phyloP scores from a whole-genome alignment of 1,284 basidiomycete species.

The Coniferiporia weirii region DNA sequence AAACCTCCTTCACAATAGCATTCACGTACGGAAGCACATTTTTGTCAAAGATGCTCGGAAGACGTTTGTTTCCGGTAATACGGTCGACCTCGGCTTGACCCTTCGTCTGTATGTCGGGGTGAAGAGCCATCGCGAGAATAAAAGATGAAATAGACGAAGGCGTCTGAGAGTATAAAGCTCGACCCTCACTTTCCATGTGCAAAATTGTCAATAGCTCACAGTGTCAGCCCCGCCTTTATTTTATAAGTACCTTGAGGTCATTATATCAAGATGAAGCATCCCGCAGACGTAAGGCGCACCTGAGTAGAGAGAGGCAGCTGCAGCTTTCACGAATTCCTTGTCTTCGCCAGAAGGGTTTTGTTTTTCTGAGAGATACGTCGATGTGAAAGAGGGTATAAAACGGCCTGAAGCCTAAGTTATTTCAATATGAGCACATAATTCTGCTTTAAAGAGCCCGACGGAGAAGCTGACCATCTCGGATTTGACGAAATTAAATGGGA shows the following conservation, averaged over 20 bases:
- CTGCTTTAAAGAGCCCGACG: neutral
- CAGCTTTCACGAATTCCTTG: constrained; percentile 35
- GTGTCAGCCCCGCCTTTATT: constrained; percentile 29
- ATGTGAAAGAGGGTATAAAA: constrained; percentile 27
- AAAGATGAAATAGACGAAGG: constrained; percentile 22
- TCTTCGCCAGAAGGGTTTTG: constrained; percentile 21
- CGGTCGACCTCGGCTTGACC: constrained; percentile 32
- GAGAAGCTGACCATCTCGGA: constrained; percentile 26
- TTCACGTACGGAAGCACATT: constrained; percentile 30
- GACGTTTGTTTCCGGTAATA: constrained; percentile 27
- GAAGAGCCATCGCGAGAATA: constrained; percentile 21
- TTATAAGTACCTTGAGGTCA: neutral
- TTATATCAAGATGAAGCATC: neutral
- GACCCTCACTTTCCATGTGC: neutral
- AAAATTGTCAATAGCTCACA: constrained; percentile 19
- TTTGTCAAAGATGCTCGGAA: constrained; percentile 31
- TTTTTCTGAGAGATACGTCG: constrained; percentile 27
- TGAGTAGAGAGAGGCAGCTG: constrained; percentile 37
- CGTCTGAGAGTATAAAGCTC: constrained; percentile 1
- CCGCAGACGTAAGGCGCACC: constrained; percentile 22
- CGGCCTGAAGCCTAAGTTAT: constrained; percentile 17
- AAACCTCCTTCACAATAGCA: constrained; percentile 27
- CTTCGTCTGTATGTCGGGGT: constrained; percentile 21
- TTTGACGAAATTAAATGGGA: constrained; percentile 31
- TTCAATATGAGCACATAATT: neutral